Base-by-base conservation (phyloP, 208 protist species). In the Leishmania tropica region DNA sequence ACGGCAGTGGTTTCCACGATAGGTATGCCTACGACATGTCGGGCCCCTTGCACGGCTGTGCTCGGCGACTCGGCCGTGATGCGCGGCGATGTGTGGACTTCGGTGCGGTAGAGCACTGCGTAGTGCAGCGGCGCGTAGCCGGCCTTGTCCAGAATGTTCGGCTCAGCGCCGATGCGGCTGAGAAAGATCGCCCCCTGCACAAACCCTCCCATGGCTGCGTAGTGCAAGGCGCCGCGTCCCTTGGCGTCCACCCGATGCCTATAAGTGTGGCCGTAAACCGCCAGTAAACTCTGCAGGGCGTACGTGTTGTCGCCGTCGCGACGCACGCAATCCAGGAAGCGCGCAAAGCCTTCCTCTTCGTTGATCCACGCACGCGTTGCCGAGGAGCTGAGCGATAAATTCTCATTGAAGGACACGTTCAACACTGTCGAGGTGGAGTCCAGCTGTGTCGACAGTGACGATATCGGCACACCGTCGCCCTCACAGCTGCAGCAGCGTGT, bases 51-150 rank as follows among this genome's bases (percentile, higher is more conserved):
- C 75, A 67, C 75, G 42, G 83, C 78, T 45, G 31, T 28, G 19
- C 78, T 86, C 37, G 62, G 15, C 67, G 64, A 80, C 65, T 82
- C 74, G 58, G 76, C 65, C 62, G 83, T 67, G 35, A 82, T 83
- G 42, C 28, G 71, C 7, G 79, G 67, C 4, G 74, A 80, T 35
- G 76, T 74, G 28, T 73, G 64, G 67, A 71, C 51, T 70, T 67
- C 47, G 8, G 83, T 86, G 83, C 78, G 68, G 75, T 84, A 60
- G 17, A 82, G 70, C 72, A 88, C 85, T 5, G 85, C 88, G 79
- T 87, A 80, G 81, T 91, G 88, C 67, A 89, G 85, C 40, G 88
- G 88, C 28, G 85, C 81, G 74, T 87, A 79, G 31, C 85, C 88
- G 21, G 81, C 84, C 72, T 76, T 84, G 75, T 87, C 85, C 13